A percentile compares a stretch with the other conserved stretches of the same genome.
These are phyloP conservation scores for Dothistroma pini DNA, from an alignment of 2,329 filamentous ascomycete species.

Conservation along the genomic window DNA sequence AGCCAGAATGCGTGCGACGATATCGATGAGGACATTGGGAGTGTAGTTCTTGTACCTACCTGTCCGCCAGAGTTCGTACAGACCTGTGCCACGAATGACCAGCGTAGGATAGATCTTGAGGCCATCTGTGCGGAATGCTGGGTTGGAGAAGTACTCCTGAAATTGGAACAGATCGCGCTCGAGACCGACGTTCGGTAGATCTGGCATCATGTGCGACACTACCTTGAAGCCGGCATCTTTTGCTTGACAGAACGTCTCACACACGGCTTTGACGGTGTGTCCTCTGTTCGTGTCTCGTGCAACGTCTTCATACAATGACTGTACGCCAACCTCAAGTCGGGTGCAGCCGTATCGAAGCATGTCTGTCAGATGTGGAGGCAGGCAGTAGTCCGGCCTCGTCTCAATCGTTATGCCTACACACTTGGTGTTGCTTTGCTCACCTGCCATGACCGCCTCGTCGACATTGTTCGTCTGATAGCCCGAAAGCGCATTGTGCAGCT, in stretches of 20 bases:
- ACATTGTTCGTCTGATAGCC: conserved; percentile 93
- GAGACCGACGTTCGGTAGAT: conserved; percentile 96
- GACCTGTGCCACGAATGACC: conserved; percentile 90
- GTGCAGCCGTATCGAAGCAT: conserved; percentile 99
- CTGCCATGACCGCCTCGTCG: conserved; percentile 89
- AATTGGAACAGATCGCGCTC: conserved; percentile 97
- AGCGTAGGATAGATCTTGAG: conserved; percentile 98
- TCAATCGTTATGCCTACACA: conserved; percentile 99
- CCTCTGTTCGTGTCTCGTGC: conserved; percentile 97
- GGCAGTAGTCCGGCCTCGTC: conserved; percentile 92
- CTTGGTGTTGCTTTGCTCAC: conserved; percentile 95
- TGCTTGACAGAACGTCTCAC: conserved; percentile 93
- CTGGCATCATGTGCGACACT: conserved; percentile 99
- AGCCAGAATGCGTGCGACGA: conserved; percentile 93
- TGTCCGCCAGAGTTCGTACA: conserved; percentile 97
- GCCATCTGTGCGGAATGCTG: conserved; percentile 91
- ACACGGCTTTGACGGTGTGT: conserved; percentile 91
- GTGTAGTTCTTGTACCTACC: conserved; percentile 99
- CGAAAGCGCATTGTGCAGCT: conserved; percentile 93
- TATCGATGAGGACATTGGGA: conserved; percentile 90
- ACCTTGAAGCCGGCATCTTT: conserved; percentile 99
- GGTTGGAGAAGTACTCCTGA: conserved; percentile 95
- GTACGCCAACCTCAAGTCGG: conserved; percentile 87
- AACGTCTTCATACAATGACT: conserved; percentile 96
- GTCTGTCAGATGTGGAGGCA: conserved; percentile 89